Evolutionary conservation across 2,329 filamentous ascomycete genomes (phyloP), one percentile per base, ranked within the genome.

Genomic region (Ceratocystis destructans): DNA sequence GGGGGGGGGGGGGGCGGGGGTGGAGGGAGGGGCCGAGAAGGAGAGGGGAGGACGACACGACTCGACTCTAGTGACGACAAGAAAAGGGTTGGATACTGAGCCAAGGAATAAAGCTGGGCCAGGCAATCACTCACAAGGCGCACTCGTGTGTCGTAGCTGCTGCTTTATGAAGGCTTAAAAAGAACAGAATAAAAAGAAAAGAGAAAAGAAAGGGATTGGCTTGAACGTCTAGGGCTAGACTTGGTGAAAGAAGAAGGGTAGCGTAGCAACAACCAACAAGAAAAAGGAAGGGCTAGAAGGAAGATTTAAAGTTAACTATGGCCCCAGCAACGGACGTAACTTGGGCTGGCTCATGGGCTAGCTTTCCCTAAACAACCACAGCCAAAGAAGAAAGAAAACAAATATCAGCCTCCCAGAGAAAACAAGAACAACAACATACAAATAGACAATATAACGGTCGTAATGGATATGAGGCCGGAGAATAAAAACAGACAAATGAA

Each of bases 241-340:
- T 41, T 20, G 12, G 31, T 57, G 25, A 8, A 37, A 53, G 48
- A 53, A 53, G 6, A 41, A 53, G 22, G 48, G 22, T 25, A 28
- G 48, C 48, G 48, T 53, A 53, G 48, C 48, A 53, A 53, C 48
- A 53, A 15, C 48, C 22, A 53, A 31, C 28, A 33, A 22, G 33
- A n/a, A 8, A 37, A 57, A 57, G 17, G n/a, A 59, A 37, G 10
- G 33, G 28, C 53, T 59, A 59, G 28, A 33, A 59, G 15, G 15
- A 59, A 59, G 55, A 37, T 59, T 59, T 59, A 59, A 59, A 37
- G 55, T 59, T 59, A 59, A 37, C 25, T 12, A 59, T 59, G 55
- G 25, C 28, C 55, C 55, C 55, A 59, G 55, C 55, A 59, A 59
- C 55, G 8, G 28, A n/a, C 28, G 15, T 3, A 31, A 33, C 55